Base-by-base conservation (phyloP, 257 asterid genomes). In the Mentha longifolia region DNA sequence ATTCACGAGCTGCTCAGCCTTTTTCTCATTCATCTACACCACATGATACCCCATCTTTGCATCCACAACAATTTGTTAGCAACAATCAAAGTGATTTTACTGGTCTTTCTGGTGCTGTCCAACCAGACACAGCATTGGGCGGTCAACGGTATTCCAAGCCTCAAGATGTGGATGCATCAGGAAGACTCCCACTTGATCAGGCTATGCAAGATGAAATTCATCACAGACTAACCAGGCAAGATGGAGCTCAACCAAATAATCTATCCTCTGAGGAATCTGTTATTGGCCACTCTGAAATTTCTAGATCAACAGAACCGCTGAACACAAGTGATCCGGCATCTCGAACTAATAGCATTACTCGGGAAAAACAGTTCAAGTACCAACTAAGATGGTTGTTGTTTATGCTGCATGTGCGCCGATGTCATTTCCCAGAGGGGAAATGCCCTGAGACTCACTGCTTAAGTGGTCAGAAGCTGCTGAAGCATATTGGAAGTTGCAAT, bases 361-460 rank as follows among this genome's bases (percentile, higher is more conserved):
- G 85, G 47, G 97, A 91, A 22, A 74, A 73, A 66, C 86, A 87
- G 78, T 87, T 73, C 75, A 71, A 12, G 73, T 88, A 91, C 84
- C 97, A 94, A 79, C 85, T 72, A 83, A 87, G 79, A 77, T 92
- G 98, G 98, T 82, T 95, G 65, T 80, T 95, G 65, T 95, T 92
- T 83, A 71, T 92, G 85, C 65, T 81, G 68, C 99, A 95, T 86
- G 99, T 98, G 59, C 95, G 97, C 9, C 80, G 83, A 45, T 95
- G 99, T 77, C 83, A 88, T 69, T 82, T 81, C 74, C 87, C 91
- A 60, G 96, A 81, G 81, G 98, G 99, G 76, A 87, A 85, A 83
- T 95, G 99, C 79, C 83, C 63, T 3, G 97, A 87, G 28, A 65
- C 80, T 56, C 39, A 81, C 77, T 92, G 99, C 85, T 68, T 81